A percentile compares a stretch with the other conserved stretches of the same genome.
Evolutionary conservation across 495 filamentous ascomycete species (phyloP).

Genomic region (Copromyces sp.): DNA sequence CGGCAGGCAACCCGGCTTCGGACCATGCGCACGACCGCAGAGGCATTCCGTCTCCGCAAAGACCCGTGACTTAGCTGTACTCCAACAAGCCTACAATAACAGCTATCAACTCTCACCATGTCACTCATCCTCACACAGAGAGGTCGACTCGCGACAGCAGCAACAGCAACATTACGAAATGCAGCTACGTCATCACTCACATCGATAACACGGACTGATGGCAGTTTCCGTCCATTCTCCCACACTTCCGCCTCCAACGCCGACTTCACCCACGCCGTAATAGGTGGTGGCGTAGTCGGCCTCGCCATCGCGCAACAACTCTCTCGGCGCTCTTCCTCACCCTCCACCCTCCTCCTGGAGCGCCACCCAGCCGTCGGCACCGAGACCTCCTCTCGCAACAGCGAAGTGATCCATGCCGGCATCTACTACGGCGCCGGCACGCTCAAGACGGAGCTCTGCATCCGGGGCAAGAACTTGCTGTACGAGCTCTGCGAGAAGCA

Average conservation of each 20-base stretch:
- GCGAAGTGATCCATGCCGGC: conserved; percentile 94
- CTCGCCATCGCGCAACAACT: conserved; percentile 77
- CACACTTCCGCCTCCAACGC: conserved; percentile 29
- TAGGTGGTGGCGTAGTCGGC: conserved; percentile 86
- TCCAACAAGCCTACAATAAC: not conserved
- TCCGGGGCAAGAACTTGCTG: conserved; percentile 62
- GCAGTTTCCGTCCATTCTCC: conserved; percentile 16
- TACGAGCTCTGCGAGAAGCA: conserved; percentile 65
- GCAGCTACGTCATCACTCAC: not conserved
- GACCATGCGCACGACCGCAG: not conserved
- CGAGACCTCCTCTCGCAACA: conserved; percentile 89
- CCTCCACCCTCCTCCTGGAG: conserved; percentile 72
- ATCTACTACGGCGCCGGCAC: conserved; percentile 74
- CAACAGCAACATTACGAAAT: not conserved
- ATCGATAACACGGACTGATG: not conserved
- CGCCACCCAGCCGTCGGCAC: conserved; percentile 66
- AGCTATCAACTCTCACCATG: not conserved
- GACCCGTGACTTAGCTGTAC: not conserved
- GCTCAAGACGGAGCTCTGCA: conserved; percentile 78
- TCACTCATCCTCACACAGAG: not conserved
- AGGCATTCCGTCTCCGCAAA: not conserved
- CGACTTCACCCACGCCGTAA: conserved; percentile 81
- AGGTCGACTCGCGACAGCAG: not conserved
- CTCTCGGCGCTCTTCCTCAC: conserved; percentile 39
- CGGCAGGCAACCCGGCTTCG: not conserved